phyloP scores from a whole-genome alignment of 2,329 filamentous ascomycete genomes.

The Phyllosticta paracitricarpa region DNA sequence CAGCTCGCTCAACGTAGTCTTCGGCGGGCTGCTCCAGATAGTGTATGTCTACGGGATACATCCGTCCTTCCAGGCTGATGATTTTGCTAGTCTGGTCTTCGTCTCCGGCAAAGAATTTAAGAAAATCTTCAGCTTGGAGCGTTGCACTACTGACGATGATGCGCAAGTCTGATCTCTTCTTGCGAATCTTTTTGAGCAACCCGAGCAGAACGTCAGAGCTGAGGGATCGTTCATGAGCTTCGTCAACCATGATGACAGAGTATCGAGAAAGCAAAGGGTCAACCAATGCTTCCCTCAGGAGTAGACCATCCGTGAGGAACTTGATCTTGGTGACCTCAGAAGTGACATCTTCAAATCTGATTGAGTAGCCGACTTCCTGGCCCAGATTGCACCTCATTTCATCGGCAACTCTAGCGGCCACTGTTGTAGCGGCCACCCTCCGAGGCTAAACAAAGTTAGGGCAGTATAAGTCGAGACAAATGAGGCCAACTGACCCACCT shows the following conservation, averaged over 20 bases:
- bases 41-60: constrained; percentile 78
- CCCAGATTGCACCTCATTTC: constrained; percentile 80
- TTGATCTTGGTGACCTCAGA: constrained; percentile 81
- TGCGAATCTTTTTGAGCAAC: constrained; percentile 80
- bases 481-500: constrained; percentile 49
- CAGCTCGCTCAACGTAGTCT: constrained; percentile 74
- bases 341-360: constrained; percentile 83
- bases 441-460: constrained; percentile 51
- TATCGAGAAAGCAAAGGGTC: constrained; percentile 87
- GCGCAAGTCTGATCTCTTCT: constrained; percentile 67
- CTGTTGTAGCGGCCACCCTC: constrained; percentile 81
- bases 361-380: constrained; percentile 80
- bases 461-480: background rate
- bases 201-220: constrained; percentile 88
- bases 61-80: constrained; percentile 76
- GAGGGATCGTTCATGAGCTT: constrained; percentile 88
- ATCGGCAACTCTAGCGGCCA: constrained; percentile 79
- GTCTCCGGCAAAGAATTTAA: constrained; percentile 60
- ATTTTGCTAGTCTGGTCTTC: constrained; percentile 43
- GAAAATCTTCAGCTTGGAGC: constrained; percentile 76
- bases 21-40: constrained; percentile 71
- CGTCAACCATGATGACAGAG: constrained; percentile 94
- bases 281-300: constrained; percentile 84
- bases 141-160: constrained; percentile 92
- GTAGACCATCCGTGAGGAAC: constrained; percentile 85